Conservation (phyloP, 2,329 filamentous ascomycete species). For the Geosmithia morbida region DNA sequence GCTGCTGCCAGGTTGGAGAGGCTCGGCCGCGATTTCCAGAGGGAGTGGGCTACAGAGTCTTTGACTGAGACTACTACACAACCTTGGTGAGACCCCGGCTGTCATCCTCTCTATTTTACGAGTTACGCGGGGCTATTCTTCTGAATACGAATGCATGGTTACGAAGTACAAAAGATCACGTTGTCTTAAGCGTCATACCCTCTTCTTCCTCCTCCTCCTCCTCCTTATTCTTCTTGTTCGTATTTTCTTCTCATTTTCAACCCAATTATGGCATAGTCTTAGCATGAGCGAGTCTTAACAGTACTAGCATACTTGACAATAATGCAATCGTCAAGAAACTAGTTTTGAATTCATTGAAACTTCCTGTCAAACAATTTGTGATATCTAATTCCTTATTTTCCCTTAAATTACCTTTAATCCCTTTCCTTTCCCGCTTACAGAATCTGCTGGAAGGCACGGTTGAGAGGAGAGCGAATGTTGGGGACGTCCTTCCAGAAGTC, state of each 20-base stretch:
- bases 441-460: slow-evolving; percentile 95
- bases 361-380: background rate
- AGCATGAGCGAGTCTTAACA: too few species aligned
- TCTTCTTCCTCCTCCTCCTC: too few species aligned
- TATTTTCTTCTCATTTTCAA: too few species aligned
- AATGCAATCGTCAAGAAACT: background rate
- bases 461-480: slow-evolving; percentile 86
- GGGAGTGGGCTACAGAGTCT: slow-evolving; percentile 23
- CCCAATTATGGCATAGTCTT: too few species aligned
- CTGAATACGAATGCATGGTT: too few species aligned
- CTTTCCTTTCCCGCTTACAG: slow-evolving; percentile 42
- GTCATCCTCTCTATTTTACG: too few species aligned
- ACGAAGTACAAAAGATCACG: too few species aligned
- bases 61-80: too few species aligned
- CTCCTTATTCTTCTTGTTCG: too few species aligned
- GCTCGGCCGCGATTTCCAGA: slow-evolving; percentile 39
- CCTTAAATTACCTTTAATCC: background rate
- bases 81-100: too few species aligned
- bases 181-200: too few species aligned
- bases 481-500: slow-evolving; percentile 94
- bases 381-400: background rate
- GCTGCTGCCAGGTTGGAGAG: slow-evolving; percentile 38
- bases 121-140: too few species aligned
- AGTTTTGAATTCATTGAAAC: background rate
- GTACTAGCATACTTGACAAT: background rate